Conservation (phyloP, 495 filamentous ascomycete genomes). For the Penicillium daleae region DNA sequence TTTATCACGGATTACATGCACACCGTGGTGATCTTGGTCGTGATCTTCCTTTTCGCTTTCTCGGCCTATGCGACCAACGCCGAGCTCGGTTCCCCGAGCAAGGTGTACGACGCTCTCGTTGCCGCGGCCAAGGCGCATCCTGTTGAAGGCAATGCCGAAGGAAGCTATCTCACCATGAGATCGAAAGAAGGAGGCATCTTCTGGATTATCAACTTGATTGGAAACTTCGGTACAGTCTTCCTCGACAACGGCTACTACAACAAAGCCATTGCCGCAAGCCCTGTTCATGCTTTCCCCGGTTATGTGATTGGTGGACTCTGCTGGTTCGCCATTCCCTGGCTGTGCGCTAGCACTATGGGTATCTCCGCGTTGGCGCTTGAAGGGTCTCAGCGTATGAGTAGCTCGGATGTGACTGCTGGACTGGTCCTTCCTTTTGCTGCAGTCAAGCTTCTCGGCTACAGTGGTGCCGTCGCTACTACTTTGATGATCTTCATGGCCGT, state of each 20-base stretch:
- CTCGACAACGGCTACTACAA: slow-evolving; percentile 87
- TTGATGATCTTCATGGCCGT: slow-evolving; percentile 97
- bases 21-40: slow-evolving; percentile 83
- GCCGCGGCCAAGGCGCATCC: slow-evolving; percentile 72
- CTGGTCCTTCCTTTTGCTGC: slow-evolving; percentile 88
- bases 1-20: slow-evolving; percentile 84
- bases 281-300: slow-evolving; percentile 86
- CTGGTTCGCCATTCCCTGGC: slow-evolving; percentile 97
- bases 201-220: slow-evolving; percentile 94
- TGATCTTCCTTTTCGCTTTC: slow-evolving; percentile 90
- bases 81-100: slow-evolving; percentile 76
- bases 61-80: slow-evolving; percentile 79
- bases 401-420: slow-evolving; percentile 79
- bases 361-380: slow-evolving; percentile 87
- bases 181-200: slow-evolving; percentile 89
- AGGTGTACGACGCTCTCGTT: slow-evolving; percentile 80
- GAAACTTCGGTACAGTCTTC: slow-evolving; percentile 68
- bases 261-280: slow-evolving; percentile 91
- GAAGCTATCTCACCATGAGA: slow-evolving; percentile 89
- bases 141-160: slow-evolving; percentile 81
- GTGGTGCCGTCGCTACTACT: slow-evolving; percentile 81
- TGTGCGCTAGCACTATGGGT: slow-evolving; percentile 91
- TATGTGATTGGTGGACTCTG: slow-evolving; percentile 88
- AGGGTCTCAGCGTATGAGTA: slow-evolving; percentile 68
- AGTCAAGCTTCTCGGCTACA: slow-evolving; percentile 85